phyloP scores from a whole-genome alignment of 2,329 filamentous ascomycete species.

The Chrysoporthe deuterocubensis region DNA sequence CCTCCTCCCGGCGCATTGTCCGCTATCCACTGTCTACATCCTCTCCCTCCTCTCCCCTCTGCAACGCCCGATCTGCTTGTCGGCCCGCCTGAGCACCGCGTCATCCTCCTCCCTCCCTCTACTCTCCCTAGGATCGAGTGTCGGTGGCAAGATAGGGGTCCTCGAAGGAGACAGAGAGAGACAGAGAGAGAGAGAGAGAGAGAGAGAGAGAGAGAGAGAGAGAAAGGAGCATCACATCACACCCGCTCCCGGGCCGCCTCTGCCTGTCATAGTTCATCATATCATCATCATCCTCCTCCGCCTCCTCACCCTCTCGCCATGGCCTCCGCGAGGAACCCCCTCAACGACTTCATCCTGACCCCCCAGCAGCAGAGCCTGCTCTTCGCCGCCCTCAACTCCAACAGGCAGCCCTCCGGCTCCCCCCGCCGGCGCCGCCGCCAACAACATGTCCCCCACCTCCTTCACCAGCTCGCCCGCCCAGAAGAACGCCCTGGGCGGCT shows the following conservation, averaged over 20 bases:
- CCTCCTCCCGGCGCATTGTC: not conserved
- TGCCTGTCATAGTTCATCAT: not conserved
- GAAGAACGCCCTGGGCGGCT: constrained; percentile 52
- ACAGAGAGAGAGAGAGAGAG: not conserved
- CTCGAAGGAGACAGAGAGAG: not conserved
- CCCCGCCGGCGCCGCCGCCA: constrained; percentile 41
- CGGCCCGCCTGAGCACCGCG: not conserved
- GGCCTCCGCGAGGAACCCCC: constrained; percentile 55
- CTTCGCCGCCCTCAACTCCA: constrained; percentile 76
- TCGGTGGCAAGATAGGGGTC: constrained; percentile 2
- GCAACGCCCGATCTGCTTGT: not conserved
- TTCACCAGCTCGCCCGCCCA: constrained; percentile 55
- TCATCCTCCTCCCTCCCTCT: not conserved
- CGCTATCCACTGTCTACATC: not conserved
- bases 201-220: not conserved
- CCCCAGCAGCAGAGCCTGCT: constrained; percentile 78
- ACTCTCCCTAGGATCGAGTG: not conserved
- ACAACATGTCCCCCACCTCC: constrained; percentile 53
- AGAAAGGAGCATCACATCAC: not conserved
- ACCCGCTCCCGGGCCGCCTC: not conserved
- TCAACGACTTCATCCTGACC: constrained; percentile 68
- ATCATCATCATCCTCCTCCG: not conserved
- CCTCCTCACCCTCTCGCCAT: constrained; percentile 41
- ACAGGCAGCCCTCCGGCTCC: constrained; percentile 50
- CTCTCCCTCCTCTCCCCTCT: not conserved